Conservation (phyloP, 257 asterid genomes). For the Pogostemon cablin region DNA sequence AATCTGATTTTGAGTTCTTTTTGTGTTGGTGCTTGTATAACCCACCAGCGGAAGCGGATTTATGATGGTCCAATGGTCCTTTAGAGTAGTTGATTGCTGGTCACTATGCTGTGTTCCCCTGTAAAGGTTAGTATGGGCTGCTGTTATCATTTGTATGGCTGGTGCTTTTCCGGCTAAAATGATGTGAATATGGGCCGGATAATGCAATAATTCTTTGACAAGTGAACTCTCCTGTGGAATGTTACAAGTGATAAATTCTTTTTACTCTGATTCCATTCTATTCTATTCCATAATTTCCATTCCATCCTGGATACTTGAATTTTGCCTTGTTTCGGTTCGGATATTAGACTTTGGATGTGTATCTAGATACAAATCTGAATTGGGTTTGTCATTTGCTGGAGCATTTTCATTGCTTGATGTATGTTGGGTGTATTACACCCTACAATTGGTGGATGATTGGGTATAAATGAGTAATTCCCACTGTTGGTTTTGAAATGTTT, state of each 20-base stretch:
- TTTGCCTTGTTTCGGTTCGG: not conserved
- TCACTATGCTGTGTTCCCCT: conserved; percentile 32
- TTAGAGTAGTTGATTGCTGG: conserved; percentile 2
- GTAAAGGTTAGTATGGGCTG: conserved; percentile 38
- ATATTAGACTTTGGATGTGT: not conserved
- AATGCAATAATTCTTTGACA: conserved; percentile 42
- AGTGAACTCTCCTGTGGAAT: conserved; percentile 30
- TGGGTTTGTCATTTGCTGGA: not conserved
- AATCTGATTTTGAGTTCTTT: not conserved
- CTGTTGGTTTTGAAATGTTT: no score
- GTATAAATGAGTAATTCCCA: no score
- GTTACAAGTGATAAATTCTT: conserved; percentile 20
- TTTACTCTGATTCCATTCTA: conserved; percentile 9
- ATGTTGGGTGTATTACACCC: not conserved
- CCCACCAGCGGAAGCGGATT: not conserved
- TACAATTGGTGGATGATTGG: not conserved
- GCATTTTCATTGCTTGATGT: not conserved
- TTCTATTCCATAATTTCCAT: conserved; percentile 5
- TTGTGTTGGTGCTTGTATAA: not conserved
- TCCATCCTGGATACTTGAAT: not conserved
- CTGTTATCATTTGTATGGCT: conserved; percentile 18
- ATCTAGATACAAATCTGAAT: not conserved
- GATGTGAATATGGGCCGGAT: conserved; percentile 44
- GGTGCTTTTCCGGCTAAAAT: conserved; percentile 20
- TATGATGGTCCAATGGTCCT: conserved; percentile 3